A percentile compares a stretch with the other conserved stretches of the same genome.
Evolutionary conservation across 2,329 filamentous ascomycete species (phyloP).

Genomic region (Conoideocrella luteorostrata): DNA sequence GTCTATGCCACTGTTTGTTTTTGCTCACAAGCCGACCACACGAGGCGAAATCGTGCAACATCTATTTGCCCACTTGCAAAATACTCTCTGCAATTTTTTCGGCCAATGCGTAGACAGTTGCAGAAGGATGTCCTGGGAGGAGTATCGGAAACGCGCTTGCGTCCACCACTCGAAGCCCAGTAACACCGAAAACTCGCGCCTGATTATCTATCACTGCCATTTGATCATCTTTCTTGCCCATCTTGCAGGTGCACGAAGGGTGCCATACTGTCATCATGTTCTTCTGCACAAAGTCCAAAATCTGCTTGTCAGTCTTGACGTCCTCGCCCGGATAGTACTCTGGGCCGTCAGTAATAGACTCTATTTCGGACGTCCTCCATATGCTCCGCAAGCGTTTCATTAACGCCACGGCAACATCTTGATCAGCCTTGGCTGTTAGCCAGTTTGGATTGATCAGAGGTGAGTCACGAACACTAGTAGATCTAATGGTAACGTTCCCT

Average conservation of each 20-base stretch:
- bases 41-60: neutral
- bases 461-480: constrained; percentile 20
- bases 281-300: constrained; percentile 27
- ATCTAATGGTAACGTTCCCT: constrained; percentile 34
- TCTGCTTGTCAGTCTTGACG: constrained; percentile 33
- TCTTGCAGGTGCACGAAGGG: constrained; percentile 23
- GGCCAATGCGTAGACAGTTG: constrained; percentile 18
- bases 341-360: constrained; percentile 22
- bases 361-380: constrained; percentile 22
- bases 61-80: neutral
- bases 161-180: constrained; percentile 53
- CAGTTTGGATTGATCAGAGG: constrained; percentile 41
- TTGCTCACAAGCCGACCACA: too few species aligned
- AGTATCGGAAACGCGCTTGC: constrained; percentile 40
- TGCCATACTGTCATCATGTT: constrained; percentile 18
- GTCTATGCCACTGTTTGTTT: too few species aligned
- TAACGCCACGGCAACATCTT: constrained; percentile 34
- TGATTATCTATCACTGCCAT: constrained; percentile 50
- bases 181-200: constrained; percentile 49
- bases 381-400: constrained; percentile 34
- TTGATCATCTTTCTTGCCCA: constrained; percentile 35
- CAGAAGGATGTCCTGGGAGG: constrained; percentile 15
- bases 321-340: constrained; percentile 32
- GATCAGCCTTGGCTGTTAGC: constrained; percentile 34
- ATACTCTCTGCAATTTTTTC: constrained; percentile 20